Conservation (phyloP, 83 land plant genomes). For the Larix sibirica region DNA sequence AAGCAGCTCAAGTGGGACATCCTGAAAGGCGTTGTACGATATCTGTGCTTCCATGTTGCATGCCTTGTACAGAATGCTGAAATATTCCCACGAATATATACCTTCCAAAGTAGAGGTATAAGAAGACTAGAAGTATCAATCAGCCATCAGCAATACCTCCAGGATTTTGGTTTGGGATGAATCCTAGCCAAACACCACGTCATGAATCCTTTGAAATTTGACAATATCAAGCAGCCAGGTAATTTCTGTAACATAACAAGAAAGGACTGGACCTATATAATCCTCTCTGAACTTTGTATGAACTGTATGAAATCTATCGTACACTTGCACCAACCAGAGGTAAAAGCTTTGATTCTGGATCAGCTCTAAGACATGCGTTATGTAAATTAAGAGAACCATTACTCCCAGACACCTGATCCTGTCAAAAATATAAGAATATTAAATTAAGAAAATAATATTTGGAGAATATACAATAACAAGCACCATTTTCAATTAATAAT, state of each 20-base stretch:
- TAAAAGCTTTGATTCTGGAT: background rate
- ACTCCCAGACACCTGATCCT: background rate
- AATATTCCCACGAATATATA: too few relatives aligned
- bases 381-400: background rate
- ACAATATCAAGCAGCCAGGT: background rate
- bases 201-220: background rate
- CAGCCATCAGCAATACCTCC: background rate
- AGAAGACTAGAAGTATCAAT: too few relatives aligned
- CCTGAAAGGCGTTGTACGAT: too few relatives aligned
- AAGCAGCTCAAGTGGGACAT: too few relatives aligned
- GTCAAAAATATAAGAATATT: background rate
- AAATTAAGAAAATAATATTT: background rate
- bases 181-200: background rate
- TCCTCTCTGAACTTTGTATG: background rate
- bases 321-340: slow-evolving; percentile 3
- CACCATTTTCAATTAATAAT: background rate
- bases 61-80: too few relatives aligned
- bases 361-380: background rate
- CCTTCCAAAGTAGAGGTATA: background rate
- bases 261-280: background rate
- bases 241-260: background rate
- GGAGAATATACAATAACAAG: background rate
- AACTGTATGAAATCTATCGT: background rate
- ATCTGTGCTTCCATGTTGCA: too few relatives aligned
- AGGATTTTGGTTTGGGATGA: background rate